phyloP scores from a whole-genome alignment of 2,329 filamentous ascomycete genomes.

The Cladobotryum protrusum region DNA sequence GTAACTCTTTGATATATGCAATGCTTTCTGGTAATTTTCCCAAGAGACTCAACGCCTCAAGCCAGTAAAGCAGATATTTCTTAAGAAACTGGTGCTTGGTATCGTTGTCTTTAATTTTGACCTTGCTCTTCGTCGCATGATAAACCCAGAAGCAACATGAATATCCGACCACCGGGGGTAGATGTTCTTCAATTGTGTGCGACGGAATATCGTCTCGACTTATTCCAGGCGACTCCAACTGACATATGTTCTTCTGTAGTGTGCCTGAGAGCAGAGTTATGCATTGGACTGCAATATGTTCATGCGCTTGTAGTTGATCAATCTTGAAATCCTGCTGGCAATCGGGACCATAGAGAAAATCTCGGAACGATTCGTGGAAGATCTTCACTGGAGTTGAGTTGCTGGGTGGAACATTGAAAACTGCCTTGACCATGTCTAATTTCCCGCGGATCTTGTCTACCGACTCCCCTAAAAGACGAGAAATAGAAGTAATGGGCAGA shows the following conservation, averaged over 20 bases:
- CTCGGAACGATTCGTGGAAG: constrained; percentile 33
- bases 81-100: constrained; percentile 25
- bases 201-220: background rate
- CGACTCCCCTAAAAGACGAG: constrained; percentile 18
- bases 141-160: constrained; percentile 32
- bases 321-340: constrained; percentile 14
- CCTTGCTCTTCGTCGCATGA: constrained; percentile 23
- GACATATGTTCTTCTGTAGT: constrained; percentile 22
- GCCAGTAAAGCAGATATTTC: constrained; percentile 33
- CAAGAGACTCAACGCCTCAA: constrained; percentile 31
- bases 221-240: background rate
- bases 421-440: constrained; percentile 27
- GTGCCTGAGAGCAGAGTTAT: constrained; percentile 14
- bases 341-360: constrained; percentile 20
- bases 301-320: constrained; percentile 3
- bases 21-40: constrained; percentile 15
- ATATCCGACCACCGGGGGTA: constrained; percentile 25
- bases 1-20: constrained; percentile 9
- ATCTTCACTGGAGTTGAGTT: constrained; percentile 19
- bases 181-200: background rate
- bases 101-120: constrained; percentile 20
- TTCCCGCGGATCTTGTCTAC: constrained; percentile 12
- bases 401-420: constrained; percentile 24
- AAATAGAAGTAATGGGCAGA: constrained; percentile 21
- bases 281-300: constrained; percentile 4